Base-by-base conservation (phyloP, 192 early-diverging fungal genomes). In the Cetraspora pellucida region DNA sequence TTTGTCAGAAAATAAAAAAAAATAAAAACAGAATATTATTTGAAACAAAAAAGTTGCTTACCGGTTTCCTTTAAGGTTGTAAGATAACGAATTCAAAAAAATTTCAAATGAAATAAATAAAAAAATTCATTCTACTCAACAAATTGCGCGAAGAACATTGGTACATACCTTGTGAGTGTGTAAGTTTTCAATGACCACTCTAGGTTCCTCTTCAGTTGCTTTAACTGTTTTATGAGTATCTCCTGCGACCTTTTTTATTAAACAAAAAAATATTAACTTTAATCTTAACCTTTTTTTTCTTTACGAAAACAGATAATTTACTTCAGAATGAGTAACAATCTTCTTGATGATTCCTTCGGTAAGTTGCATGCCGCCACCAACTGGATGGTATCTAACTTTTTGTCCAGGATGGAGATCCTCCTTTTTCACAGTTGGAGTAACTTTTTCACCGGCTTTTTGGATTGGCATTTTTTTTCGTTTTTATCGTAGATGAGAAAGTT, bases 261-360 rank as follows among this genome's bases (percentile, higher is more conserved):
- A 72, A 66, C 27, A 66, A 66, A 66, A 25, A 5, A 4, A 52
- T 54, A 13, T 19, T 19, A 54, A 16, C 11, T 54, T 19, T 11
- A 27, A 27, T 13, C 11, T 10, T 28, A 27, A 60, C 6, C 1
- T 13, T 21, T 11, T 21, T 59, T 23, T 59, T 11, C 10, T 59
- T 10, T 21, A 23, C 5, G 23, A 21, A 6, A 14, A 1, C 10
- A 10, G 17, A 58, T 43, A 17, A 73, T 19, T 43, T 60, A 59
- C 72, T 31, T 74, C 72, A 17, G 72, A 55, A 13, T 74, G 47
- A 44, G 50, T 59, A 43, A 74, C 17, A 60, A 74, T 59, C 44
- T 74, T 55, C 44, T 74, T 74, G 14, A 74, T 37, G 19, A 74
- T 30, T n/a, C 72, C 72, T 60, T 74, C 57, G 19, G 55, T 74